Base-by-base conservation (phyloP, 371 early-diverging fungal genomes). In the Parasitella parasitica region DNA sequence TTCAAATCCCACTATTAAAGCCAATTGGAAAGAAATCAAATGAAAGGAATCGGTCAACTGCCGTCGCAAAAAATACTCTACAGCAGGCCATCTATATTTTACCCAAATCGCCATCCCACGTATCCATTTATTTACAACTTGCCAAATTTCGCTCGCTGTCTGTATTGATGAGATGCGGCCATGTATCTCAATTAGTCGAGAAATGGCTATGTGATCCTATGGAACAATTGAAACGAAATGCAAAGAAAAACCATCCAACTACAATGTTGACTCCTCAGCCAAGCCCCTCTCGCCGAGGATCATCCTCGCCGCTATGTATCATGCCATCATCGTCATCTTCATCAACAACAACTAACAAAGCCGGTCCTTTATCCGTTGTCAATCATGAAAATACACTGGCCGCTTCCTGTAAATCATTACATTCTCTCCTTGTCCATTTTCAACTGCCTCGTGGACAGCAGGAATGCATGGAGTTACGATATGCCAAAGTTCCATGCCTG, bases 191-290 rank as follows among this genome's bases (percentile, higher is more conserved):
- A 54, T 36, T 61, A 15, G 61, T 61, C 28, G 61, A 54, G 9
- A 61, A 54, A 12, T 61, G 61, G 61, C 37, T 61, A 12, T 54
- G 61, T 13, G 54, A 61, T 36, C 61, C 61, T 2, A 61, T 61
- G 61, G 61, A 61, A 9, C 61, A 61, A 36, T 36, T 61, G 15
- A 61, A 61, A 39, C 39, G 30, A 30, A 39, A 24, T 9, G 12
- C 54, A 36, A 20, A 54, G 26, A 18, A 15, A 36, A 22, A 34
- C 36, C 22, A 37, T 2, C 54, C 35, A 24, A n/a, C 26, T 8
- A 28, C 15, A 34, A n/a, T 28, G 51, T 30, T n/a, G 4, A 26
- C 30, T 0, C 51, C 13, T 9, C 7, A 2, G 11, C 52, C 13
- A 18, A 7, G 18, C 4, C 28, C 8, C 6, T 34, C 8, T 34